Evolutionary conservation across 331 rosid species (phyloP), one percentile per base, ranked within the genome.

Genomic region (Quercus tomentella): DNA sequence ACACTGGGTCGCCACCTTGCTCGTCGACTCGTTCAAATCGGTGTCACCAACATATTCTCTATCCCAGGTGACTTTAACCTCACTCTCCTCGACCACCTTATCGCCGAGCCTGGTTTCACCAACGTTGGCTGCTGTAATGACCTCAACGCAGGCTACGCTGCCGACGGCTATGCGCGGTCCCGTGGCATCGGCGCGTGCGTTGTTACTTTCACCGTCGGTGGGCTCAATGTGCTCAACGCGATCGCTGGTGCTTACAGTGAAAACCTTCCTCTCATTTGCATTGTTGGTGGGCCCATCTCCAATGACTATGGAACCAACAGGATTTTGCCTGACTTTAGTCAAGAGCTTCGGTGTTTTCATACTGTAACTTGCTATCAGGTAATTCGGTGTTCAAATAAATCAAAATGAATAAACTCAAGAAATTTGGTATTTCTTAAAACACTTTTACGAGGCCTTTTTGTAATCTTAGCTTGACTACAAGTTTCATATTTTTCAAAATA

Each of bases 151-250:
- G 98, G 98, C 0, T 96, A 96, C 75, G 99, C 99, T 1, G 97
- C 99, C 2, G 99, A 96, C 22, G 99, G 99, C 3, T 96, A 90
- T 52, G 94, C 99, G 0, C 82, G 99, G 1, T 78, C 92, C 0
- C 93, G 98, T 0, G 99, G 99, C 22, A 98, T 96, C 12, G 98
- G 99, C 1, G 97, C 98, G 0, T 96, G 99, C n/a, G 99, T 87
- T 0, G 99, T 96, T 4, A 96, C 99, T 0, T 96, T 96, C 86
- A 83, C 91, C 0, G 99, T 96, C 0, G 99, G 99, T 0, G 99
- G 99, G 0, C 93, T 96, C 5, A 93, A 97, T 55, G 90, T 91
- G 6, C 77, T 96, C 25, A 96, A 96, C 76, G 97, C 98, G 8
- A 89, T 96, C 2, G 99, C 99, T 4, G 99, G 99, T 0, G 99